These are phyloP conservation scores for Picea abies DNA, from an alignment of 83 land plant species.

Conservation along the genomic window DNA sequence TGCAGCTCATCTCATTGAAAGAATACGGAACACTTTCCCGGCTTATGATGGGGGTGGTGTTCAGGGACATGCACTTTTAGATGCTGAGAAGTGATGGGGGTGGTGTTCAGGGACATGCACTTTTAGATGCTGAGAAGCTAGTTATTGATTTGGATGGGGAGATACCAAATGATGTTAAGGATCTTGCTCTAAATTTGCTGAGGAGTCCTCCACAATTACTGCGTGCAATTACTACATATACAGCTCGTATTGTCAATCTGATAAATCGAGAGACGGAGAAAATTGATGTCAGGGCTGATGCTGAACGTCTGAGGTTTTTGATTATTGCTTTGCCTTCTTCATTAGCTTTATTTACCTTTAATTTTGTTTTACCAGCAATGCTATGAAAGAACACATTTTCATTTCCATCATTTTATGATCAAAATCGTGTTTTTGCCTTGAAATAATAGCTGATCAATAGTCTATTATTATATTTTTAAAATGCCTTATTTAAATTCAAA, in stretches of 20 bases:
- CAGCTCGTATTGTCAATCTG: constrained; percentile 61
- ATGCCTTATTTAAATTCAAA: too few species aligned
- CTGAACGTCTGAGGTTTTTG: constrained; percentile 85
- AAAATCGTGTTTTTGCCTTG: too few species aligned
- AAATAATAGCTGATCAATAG: too few species aligned
- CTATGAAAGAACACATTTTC: too few species aligned
- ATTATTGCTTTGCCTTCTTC: not conserved
- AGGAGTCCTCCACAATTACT: constrained; percentile 82
- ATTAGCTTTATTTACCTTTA: constrained; percentile 5
- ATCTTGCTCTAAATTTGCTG: constrained; percentile 53
- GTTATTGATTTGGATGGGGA: constrained; percentile 79
- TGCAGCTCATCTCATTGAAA: constrained; percentile 69
- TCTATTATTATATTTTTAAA: too few species aligned
- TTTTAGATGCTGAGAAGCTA: constrained; percentile 67
- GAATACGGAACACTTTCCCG: constrained; percentile 61
- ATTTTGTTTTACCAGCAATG: too few species aligned
- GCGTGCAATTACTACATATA: constrained; percentile 77
- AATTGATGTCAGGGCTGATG: constrained; percentile 96
- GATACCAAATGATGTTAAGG: constrained; percentile 77
- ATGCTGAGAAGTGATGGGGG: too few species aligned
- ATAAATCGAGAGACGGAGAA: constrained; percentile 83
- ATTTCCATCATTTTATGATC: too few species aligned
- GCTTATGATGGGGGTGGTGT: too few species aligned
- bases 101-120: constrained; percentile 58
- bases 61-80: too few species aligned